Percentiles rank a stretch among this genome's conserved stretches.
Conservation (phyloP, 768 basidiomycete species). For the Trametes sanguinea region DNA sequence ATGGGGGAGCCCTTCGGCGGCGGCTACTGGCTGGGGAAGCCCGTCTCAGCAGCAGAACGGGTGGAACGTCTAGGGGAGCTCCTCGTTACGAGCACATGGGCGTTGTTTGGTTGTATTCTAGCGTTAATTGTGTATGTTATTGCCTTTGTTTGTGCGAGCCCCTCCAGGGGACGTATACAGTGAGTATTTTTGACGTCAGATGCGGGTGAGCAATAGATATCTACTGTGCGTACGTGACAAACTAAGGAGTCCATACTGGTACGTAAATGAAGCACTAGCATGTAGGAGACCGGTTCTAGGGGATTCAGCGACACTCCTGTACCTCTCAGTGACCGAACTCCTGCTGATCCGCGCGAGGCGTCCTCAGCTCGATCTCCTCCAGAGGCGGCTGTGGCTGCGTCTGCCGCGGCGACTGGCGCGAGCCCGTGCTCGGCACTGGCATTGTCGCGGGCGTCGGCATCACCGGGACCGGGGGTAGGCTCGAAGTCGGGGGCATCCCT, state of each 20-base stretch:
- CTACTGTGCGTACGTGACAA: neutral
- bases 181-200: neutral
- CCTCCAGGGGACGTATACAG: conserved; percentile 9
- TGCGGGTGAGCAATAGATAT: neutral
- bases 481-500: too few relatives aligned
- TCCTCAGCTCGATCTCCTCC: conserved; percentile 34
- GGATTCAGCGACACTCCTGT: neutral
- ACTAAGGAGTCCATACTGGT: neutral
- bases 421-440: conserved; percentile 2
- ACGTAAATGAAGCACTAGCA: neutral
- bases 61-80: conserved; percentile 33
- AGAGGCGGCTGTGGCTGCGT: conserved; percentile 5
- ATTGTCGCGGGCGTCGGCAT: conserved; percentile 5
- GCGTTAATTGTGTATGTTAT: conserved; percentile 5
- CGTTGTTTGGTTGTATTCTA: neutral
- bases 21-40: conserved; percentile 32
- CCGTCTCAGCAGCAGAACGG: conserved; percentile 32
- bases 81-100: neutral
- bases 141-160: neutral
- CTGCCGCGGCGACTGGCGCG: neutral
- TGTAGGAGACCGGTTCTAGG: too few relatives aligned
- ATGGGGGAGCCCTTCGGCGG: conserved; percentile 15
- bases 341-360: conserved; percentile 15
- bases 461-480: neutral
- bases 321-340: neutral